Evolutionary conservation across 2,329 filamentous ascomycete genomes (phyloP).

Genomic region (Aspergillus felis): DNA sequence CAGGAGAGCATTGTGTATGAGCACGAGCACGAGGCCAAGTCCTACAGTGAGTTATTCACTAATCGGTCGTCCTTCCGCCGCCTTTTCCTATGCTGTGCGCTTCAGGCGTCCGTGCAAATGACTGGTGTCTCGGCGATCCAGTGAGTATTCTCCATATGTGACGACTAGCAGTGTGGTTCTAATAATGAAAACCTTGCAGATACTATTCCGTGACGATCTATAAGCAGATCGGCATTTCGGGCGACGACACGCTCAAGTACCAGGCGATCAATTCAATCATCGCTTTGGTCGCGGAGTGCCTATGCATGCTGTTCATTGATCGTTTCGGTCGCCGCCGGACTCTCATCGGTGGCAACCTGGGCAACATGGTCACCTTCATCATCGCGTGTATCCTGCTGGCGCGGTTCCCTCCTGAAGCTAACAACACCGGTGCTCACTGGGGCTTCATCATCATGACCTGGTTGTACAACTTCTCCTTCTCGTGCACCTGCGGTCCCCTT

Average conservation of each 20-base stretch:
- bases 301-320: slow-evolving; percentile 65
- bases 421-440: slow-evolving; percentile 34
- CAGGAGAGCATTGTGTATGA: slow-evolving; percentile 63
- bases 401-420: slow-evolving; percentile 57
- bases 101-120: slow-evolving; percentile 72
- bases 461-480: slow-evolving; percentile 77
- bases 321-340: slow-evolving; percentile 67
- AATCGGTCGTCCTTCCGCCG: slow-evolving; percentile 65
- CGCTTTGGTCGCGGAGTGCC: slow-evolving; percentile 63
- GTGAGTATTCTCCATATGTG: slow-evolving; percentile 16
- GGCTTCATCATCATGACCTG: slow-evolving; percentile 72
- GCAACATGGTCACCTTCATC: slow-evolving; percentile 69
- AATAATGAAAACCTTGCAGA: slow-evolving; percentile 11
- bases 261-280: slow-evolving; percentile 72
- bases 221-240: slow-evolving; percentile 63
- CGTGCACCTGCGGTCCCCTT: slow-evolving; percentile 65
- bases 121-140: slow-evolving; percentile 72
- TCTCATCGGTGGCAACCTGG: slow-evolving; percentile 67
- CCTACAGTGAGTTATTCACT: slow-evolving; percentile 65
- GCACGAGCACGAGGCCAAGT: slow-evolving; percentile 66
- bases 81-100: slow-evolving; percentile 63
- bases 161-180: neutral
- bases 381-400: slow-evolving; percentile 57
- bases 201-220: slow-evolving; percentile 70
- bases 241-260: slow-evolving; percentile 65